Base-by-base conservation (phyloP, 2,329 filamentous ascomycete genomes). In the Pseudogymnoascus sp. region DNA sequence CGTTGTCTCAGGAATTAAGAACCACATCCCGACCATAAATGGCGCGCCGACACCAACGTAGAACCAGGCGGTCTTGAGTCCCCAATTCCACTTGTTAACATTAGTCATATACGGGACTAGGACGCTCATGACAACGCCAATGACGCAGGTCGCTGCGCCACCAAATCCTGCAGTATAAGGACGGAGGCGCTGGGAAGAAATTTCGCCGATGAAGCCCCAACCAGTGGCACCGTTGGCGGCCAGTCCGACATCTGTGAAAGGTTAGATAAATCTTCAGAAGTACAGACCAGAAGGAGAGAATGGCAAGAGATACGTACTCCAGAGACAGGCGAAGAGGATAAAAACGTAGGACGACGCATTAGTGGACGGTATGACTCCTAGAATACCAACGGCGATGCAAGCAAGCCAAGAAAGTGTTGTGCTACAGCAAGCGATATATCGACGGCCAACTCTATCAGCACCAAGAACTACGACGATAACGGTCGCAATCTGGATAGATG, bases 101-200 rank as follows among this genome's bases (percentile, higher is more conserved):
- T 96, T 96, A 43, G 96, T 82, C 92, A 97, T 96, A 77, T 96
- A 96, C 0, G 92, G 92, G 0, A 91, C 95, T 39, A 96, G 77
- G 3, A 96, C 88, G 61, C 86, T 88, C 73, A 87, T 90, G 71
- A 96, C 78, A 69, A 97, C 96, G 67, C 85, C 89, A 61, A 96
- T 79, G 71, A 95, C 93, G 80, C 68, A 67, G n/a, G 69, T 67
- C 11, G 54, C 37, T 13, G 62, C 69, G 4, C 67, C 68, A 34
- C 63, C 69, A 1, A 71, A 43, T 4, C 69, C 69, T 14, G 68
- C 69, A 0, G 69, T 70, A 28, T 66, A 48, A 11, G 68, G 65
- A 21, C 69, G 67, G n/a, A 71, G 68, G 39, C 66, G 64, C 48
- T 71, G 69, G 2, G 68, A 69, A 7, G 68, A 64, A 19, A 70